Percentiles rank a stretch among this genome's conserved stretches.
Evolutionary conservation across 1,139 yeast genomes (phyloP).

Genomic region (Hyphopichia burtonii): DNA sequence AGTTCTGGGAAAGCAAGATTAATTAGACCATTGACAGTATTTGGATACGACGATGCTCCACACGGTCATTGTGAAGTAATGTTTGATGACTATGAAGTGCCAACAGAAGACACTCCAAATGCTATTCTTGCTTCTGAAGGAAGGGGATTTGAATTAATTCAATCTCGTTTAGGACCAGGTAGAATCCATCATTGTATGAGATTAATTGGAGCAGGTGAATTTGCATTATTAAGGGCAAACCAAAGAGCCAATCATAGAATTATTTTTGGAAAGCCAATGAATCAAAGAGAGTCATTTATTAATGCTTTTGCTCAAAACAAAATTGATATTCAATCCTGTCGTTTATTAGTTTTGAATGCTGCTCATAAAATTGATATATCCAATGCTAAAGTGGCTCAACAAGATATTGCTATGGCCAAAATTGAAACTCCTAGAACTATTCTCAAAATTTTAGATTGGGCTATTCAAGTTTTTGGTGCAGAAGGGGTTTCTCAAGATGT

Average conservation of each 20-base stretch:
- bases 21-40: constrained; percentile 55
- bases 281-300: constrained; percentile 53
- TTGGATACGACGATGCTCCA: constrained; percentile 73
- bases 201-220: constrained; percentile 64
- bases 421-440: constrained; percentile 64
- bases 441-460: constrained; percentile 58
- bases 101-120: constrained; percentile 37
- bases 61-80: constrained; percentile 70
- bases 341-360: constrained; percentile 61
- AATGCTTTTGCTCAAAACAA: constrained; percentile 55
- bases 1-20: constrained; percentile 52
- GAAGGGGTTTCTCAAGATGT: constrained; percentile 69
- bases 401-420: constrained; percentile 68
- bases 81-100: constrained; percentile 52
- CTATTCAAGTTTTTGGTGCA: constrained; percentile 69
- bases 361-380: constrained; percentile 61
- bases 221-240: constrained; percentile 52
- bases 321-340: constrained; percentile 58
- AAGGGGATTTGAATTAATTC: constrained; percentile 66
- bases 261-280: constrained; percentile 59
- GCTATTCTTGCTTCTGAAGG: constrained; percentile 51
- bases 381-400: constrained; percentile 56
- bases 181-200: constrained; percentile 78
- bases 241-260: constrained; percentile 55
- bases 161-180: constrained; percentile 72